Evolutionary conservation across 257 asterid genomes (phyloP), one percentile per base, ranked within the genome.

Genomic region (Salvia rosmarinus): DNA sequence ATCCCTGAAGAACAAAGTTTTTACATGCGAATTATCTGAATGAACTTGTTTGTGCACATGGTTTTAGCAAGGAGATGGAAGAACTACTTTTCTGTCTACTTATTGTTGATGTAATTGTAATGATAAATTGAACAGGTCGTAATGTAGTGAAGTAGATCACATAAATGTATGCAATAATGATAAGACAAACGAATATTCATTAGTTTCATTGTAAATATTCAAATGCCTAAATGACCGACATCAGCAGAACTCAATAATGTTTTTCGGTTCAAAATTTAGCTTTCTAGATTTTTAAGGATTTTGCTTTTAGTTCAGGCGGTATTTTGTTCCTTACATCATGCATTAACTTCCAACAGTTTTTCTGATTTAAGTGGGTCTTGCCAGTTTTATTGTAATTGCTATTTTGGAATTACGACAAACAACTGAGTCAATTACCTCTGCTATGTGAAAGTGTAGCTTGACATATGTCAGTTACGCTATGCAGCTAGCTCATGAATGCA

Each of bases 331-430:
- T 46, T 55, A 34, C 32, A 35, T 32, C 50, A 5, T 37, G 47
- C 37, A 57, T 39, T 60, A 28, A 59, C 49, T 23, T 46, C 47
- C 58, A 25, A 16, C 21, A 54, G 4, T 8, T 34, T 74, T n/a
- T 42, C 35, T 55, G 32, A 3, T 52, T 64, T 57, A 37, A n/a
- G 13, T 74, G 68, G 76, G 69, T 14, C 6, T 54, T 25, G 32
- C 20, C 32, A 6, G 50, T 40, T 4, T 30, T 19, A 23, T 34
- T 34, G 7, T 44, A 43, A 4, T 23, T 11, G 13, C 21, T 55
- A 3, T 5, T 63, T 71, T 28, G 70, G 52, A 35, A 54, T 42
- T 17, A 23, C 43, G 51, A 13, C 28, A 55, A 46, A 60, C 28
- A 5, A 21, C 49, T 25, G 19, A 71, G 43, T 10, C 30, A 34